Base-by-base conservation (phyloP, 371 early-diverging fungal genomes). In the Lichtheimia hyalospora region DNA sequence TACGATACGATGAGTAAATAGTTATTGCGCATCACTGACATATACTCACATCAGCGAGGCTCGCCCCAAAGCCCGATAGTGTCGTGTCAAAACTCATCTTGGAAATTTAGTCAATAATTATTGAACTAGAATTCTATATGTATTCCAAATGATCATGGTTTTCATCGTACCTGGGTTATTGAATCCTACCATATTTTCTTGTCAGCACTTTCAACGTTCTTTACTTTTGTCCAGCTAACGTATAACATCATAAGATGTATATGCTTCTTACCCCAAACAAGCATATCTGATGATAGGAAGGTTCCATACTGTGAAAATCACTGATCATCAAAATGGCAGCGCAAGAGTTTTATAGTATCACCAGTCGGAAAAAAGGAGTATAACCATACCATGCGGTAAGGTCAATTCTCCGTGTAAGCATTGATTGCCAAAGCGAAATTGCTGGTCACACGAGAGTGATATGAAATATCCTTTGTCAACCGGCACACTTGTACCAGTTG, bases 61-160 rank as follows among this genome's bases (percentile, higher is more conserved):
- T 77, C 0, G 92, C 87, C 7, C 81, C 90, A 78, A 86, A 93
- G 0, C 95, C 94, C 18, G 56, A 58, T 12, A 81, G 66, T 23
- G 63, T 57, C 5, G 89, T 79, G 65, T 90, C 81, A 68, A 83
- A 90, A 41, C 87, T 79, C 51, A 71, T 71, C 88, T 90, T 43
- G n/a, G 12, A 7, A 14, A 8, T 5, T 21, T 6, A 13, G 14
- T 13, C 20, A 41, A 48, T 49, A 14, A 34, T 34, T 8, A 34
- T 34, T 8, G 8, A 34, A 0, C 34, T 27, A 27, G 27, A 3
- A 4, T 7, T 3, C 27, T 27, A 27, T 27, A 10, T 25, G 25
- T 5, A 25, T 25, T 25, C 1, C 7, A 28, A 7, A 7, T 28
- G 5, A 8, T 10, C 2, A 10, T 34, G 3, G 39, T 27, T 27